phyloP scores from a whole-genome alignment of 306 rosid genomes.

The Acacia acuminata region DNA sequence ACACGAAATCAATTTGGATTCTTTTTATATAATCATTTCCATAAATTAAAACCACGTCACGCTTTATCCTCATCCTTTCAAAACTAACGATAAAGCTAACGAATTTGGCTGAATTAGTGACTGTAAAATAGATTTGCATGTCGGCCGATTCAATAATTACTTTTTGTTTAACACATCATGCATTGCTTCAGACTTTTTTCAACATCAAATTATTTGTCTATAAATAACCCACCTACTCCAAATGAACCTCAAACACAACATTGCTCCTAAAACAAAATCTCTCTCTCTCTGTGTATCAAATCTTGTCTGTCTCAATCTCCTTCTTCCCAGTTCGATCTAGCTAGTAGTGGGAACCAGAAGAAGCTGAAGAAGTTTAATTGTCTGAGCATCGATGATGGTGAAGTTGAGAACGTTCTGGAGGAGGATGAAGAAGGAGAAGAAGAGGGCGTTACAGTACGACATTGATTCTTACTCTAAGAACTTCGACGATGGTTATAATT shows the following conservation, averaged over 20 bases:
- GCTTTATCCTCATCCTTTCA: not conserved
- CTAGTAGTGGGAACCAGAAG: not conserved
- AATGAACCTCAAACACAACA: not conserved
- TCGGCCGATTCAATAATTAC: not conserved
- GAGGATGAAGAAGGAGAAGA: conserved; percentile 52
- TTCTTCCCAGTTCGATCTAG: too few relatives aligned
- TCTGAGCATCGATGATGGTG: conserved; percentile 16
- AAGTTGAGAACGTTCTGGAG: conserved; percentile 56
- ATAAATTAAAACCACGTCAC: not conserved
- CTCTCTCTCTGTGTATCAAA: not conserved
- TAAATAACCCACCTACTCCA: not conserved
- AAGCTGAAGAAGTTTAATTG: not conserved
- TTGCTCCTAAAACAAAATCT: not conserved
- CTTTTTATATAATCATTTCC: not conserved
- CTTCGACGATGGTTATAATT: conserved; percentile 56
- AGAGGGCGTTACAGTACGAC: conserved; percentile 53
- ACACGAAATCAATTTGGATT: not conserved
- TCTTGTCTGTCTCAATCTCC: not conserved
- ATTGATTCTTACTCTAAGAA: conserved; percentile 56
- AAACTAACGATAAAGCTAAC: not conserved
- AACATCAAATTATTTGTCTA: not conserved
- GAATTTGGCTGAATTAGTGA: not conserved
- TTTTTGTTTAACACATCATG: too few relatives aligned
- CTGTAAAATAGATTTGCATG: not conserved
- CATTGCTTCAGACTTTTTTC: not conserved